Base-by-base conservation (phyloP, 441 rosid genomes). In the Pelargonium exstipulatum region DNA sequence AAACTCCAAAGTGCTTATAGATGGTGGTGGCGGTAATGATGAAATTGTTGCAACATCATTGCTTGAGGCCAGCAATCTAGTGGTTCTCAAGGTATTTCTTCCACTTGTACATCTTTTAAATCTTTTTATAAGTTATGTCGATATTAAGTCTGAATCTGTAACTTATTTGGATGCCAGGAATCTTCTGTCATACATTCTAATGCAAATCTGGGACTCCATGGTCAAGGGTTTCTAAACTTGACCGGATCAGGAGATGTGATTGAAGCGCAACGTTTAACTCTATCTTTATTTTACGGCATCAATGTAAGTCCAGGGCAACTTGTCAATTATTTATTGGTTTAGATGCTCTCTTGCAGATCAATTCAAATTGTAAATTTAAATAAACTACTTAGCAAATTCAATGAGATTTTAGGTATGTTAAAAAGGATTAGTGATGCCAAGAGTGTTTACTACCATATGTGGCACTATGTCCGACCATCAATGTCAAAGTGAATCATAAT, bases 191-290 rank as follows among this genome's bases (percentile, higher is more conserved):
- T 92, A 83, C 95, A 77, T 79, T 90, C 98, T 68, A 90, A 89
- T 83, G 96, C 95, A 70, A 87, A 92, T 81, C 83, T 92, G 69
- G 98, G 96, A 81, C 92, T 92, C 75, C 92, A 88, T 71, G 96
- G 98, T 16, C 98, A 92, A 76, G 96, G 96, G 65, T 87, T 72
- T 69, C 67, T 92, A 67, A 88, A 87, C 80, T 86, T 92, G 68
- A 83, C 96, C 40, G 98, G 98, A 75, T 78, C 81, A 26, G 98
- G 98, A 20, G 85, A 92, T 80, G 69, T 78, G 67, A 90, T 92
- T 74, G 96, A 92, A 75, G 89, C 98, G 18, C 94, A 87, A 61
- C 96, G 92, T 51, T 79, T 92, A 71, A 85, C 86, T 70, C 78
- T 92, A 73, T 89, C 98, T 65, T 78, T 92, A 55, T 92, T 92